Conservation (phyloP, 345 rosid species). For the Brassica cretica region DNA sequence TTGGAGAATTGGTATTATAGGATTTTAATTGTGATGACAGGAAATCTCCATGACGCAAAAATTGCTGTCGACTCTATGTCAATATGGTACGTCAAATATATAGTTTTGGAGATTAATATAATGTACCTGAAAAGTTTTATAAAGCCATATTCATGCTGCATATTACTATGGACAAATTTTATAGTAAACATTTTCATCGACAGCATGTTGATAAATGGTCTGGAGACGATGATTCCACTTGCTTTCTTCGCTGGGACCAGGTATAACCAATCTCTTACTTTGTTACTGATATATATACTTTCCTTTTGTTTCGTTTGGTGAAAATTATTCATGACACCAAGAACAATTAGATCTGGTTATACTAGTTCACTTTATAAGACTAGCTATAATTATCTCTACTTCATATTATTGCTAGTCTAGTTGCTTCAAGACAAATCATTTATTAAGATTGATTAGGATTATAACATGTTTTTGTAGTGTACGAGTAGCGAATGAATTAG, state of each 20-base stretch:
- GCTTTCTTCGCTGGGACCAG: constrained; percentile 78
- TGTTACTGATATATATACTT: background rate
- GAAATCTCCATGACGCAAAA: constrained; percentile 68
- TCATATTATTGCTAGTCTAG: background rate
- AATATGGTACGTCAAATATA: constrained; percentile 45
- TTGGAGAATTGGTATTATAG: constrained; percentile 57
- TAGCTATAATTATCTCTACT: background rate
- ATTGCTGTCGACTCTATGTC: constrained; percentile 60
- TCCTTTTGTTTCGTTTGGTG: background rate
- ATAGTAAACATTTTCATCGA: background rate
- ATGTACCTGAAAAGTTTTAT: background rate
- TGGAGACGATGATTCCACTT: constrained; percentile 85
- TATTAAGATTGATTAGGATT: background rate
- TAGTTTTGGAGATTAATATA: background rate
- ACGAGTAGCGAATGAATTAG: constrained; percentile 55
- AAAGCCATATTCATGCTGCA: background rate
- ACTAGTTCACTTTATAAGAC: background rate
- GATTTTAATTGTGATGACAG: constrained; percentile 71
- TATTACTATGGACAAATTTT: background rate
- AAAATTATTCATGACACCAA: background rate
- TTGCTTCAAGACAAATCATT: background rate
- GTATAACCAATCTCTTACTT: constrained; percentile 23
- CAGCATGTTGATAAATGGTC: constrained; percentile 78
- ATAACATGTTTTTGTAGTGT: constrained; percentile 47
- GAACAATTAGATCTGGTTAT: background rate